Evolutionary conservation across 1,139 yeast species (phyloP), one percentile per base, ranked within the genome.

Genomic region (Lipomyces yarrowii): DNA sequence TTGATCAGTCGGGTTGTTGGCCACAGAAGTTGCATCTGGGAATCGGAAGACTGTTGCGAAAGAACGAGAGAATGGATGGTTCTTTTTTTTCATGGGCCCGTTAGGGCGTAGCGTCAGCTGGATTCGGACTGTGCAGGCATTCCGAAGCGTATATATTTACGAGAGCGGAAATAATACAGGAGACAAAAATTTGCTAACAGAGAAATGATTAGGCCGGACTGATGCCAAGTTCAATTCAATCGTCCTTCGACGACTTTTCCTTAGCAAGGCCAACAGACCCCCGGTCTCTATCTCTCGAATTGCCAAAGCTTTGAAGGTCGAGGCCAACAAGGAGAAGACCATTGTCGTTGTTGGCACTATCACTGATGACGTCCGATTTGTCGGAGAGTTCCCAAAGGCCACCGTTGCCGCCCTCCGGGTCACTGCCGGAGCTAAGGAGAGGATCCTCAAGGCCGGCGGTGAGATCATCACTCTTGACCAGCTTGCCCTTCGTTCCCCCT

Each of bases 271-370:
- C 83, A 96, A 94, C 98, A 91, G 97, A 87, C 99, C 99, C 79
- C 99, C 99, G 74, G 98, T 94, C 73, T 93, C 98, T 76, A 88
- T 91, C 75, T 88, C 97, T 75, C 91, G 97, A 86, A 86, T 96
- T 76, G 82, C 90, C 79, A 88, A 90, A 81, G 92, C 96, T 79
- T 83, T 91, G 80, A 82, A 82, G 77, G 91, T 88, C 82, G 85
- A 88, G 81, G 97, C 91, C 83, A 87, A 96, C 82, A 84, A 91
- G 76, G 86, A 87, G 78, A 94, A 93, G 90, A 93, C 91, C 80
- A 83, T 94, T 77, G 99, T 96, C 77, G 97, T 94, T 85, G 98
- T 93, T 77, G 98, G 99, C 84, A 96, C 99, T 83, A 96, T 94
- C 77, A 94, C 99, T 76, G 98, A 93, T 78, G 99, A 94, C 86